Conservation (phyloP, 306 rosid species). For the Leucaena leucocephala region DNA sequence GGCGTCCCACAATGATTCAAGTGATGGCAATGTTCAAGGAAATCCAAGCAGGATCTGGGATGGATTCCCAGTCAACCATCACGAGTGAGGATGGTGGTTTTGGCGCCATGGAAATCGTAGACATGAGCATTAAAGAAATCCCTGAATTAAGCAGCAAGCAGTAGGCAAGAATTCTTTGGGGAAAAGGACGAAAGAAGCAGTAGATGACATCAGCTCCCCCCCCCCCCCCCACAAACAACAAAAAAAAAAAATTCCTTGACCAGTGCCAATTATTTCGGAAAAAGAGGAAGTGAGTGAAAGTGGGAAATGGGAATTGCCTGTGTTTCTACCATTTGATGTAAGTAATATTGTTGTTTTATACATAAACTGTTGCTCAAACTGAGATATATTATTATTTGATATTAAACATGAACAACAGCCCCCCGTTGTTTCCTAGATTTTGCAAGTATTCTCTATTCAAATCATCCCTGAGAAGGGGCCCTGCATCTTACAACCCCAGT, state of each 20-base stretch:
- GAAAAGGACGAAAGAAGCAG: no score
- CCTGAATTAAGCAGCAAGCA: slow-evolving; percentile 60
- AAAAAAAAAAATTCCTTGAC: no score
- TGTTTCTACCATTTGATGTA: slow-evolving; percentile 58
- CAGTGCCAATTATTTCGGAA: slow-evolving; percentile 14
- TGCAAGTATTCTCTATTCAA: neutral
- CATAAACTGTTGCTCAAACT: slow-evolving; percentile 45
- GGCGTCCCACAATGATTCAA: slow-evolving; percentile 72
- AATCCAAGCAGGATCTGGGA: slow-evolving; percentile 70
- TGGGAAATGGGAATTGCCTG: slow-evolving; percentile 39
- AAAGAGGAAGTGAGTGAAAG: slow-evolving; percentile 4
- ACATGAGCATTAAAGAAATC: slow-evolving; percentile 66
- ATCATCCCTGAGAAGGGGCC: slow-evolving; percentile 29
- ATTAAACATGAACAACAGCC: slow-evolving; percentile 43
- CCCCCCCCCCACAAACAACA: no score
- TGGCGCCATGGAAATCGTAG: slow-evolving; percentile 51
- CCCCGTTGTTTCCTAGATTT: slow-evolving; percentile 33
- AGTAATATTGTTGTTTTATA: slow-evolving; percentile 60
- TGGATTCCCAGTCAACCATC: slow-evolving; percentile 62
- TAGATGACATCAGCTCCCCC: no score
- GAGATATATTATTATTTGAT: slow-evolving; percentile 41
- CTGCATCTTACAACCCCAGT: slow-evolving; percentile 20
- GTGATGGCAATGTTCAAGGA: slow-evolving; percentile 76
- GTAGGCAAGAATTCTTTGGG: slow-evolving; percentile 35
- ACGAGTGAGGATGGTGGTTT: slow-evolving; percentile 51